Conservation (phyloP, 129 eudicot species). For the Flaveria bidentis region DNA sequence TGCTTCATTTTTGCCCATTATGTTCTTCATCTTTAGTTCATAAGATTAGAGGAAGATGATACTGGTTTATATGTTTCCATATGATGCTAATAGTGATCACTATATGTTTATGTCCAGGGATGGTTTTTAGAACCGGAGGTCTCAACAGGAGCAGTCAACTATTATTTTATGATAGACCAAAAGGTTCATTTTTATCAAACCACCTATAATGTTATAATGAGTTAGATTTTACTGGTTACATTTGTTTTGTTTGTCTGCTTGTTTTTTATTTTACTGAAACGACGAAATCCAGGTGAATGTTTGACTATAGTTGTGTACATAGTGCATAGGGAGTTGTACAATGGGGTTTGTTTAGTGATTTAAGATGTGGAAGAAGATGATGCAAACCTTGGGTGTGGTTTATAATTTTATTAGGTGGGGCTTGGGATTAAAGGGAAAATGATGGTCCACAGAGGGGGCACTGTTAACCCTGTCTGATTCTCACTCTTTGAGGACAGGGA, state of each 20-base stretch:
- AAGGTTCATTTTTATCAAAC: no score
- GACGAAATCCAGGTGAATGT: constrained; percentile 4
- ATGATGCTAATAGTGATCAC: constrained; percentile 12
- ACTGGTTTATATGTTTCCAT: constrained; percentile 25
- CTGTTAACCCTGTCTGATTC: constrained; percentile 34
- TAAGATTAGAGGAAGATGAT: constrained; percentile 3
- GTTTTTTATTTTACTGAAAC: background rate
- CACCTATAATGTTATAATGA: no score
- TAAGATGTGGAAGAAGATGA: background rate
- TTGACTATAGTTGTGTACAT: background rate
- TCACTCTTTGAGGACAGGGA: constrained; percentile 38
- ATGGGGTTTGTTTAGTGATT: background rate
- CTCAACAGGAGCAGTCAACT: no score
- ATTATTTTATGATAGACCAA: no score
- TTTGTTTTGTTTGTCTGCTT: no score
- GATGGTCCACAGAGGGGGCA: constrained; percentile 52
- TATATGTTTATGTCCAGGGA: background rate
- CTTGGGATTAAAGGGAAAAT: constrained; percentile 49
- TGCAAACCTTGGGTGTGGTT: constrained; percentile 13
- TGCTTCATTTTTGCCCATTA: no score
- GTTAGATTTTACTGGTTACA: no score
- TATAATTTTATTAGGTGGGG: constrained; percentile 42
- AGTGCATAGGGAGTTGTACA: constrained; percentile 16
- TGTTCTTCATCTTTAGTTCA: no score
- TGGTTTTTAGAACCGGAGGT: no score